phyloP scores from a whole-genome alignment of 2,329 filamentous ascomycete genomes.

The Macrophomina phaseolina region DNA sequence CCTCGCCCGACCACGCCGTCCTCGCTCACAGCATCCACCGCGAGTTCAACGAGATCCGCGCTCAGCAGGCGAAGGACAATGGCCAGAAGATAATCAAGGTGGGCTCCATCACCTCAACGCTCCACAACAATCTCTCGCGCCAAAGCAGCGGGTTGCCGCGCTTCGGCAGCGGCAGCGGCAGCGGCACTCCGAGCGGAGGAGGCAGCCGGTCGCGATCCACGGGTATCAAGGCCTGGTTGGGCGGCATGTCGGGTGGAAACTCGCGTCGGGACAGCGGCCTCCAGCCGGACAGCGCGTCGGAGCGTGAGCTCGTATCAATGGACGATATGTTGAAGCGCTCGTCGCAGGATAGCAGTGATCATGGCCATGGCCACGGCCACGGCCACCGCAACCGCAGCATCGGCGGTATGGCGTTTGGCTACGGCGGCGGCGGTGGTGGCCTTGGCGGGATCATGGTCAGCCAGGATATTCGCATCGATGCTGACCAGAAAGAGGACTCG shows the following conservation, averaged over 20 bases:
- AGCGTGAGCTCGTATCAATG: slow-evolving; percentile 30
- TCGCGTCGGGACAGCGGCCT: slow-evolving; percentile 29
- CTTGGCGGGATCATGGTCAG: slow-evolving; percentile 49
- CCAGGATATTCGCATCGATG: slow-evolving; percentile 39
- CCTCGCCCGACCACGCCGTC: slow-evolving; percentile 53
- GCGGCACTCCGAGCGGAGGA: background rate
- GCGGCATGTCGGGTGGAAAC: background rate
- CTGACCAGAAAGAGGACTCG: slow-evolving; percentile 30
- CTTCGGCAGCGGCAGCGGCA: background rate
- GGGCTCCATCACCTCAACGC: background rate
- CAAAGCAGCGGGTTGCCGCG: slow-evolving; percentile 6
- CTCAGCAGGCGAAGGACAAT: background rate
- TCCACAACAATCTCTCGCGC: background rate
- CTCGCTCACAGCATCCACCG: slow-evolving; percentile 53
- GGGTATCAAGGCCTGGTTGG: slow-evolving; percentile 22
- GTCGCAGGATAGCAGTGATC: slow-evolving; percentile 9
- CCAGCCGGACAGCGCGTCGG: slow-evolving; percentile 33
- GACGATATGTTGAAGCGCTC: slow-evolving; percentile 23
- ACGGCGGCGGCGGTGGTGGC: slow-evolving; percentile 27
- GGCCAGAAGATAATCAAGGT: slow-evolving; percentile 24
- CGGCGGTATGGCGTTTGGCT: background rate
- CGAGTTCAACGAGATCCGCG: slow-evolving; percentile 47
- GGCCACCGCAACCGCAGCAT: background rate
- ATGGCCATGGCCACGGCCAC: background rate
- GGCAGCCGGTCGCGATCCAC: background rate